phyloP scores from a whole-genome alignment of 2,329 filamentous ascomycete genomes.

The Colletotrichum musae region DNA sequence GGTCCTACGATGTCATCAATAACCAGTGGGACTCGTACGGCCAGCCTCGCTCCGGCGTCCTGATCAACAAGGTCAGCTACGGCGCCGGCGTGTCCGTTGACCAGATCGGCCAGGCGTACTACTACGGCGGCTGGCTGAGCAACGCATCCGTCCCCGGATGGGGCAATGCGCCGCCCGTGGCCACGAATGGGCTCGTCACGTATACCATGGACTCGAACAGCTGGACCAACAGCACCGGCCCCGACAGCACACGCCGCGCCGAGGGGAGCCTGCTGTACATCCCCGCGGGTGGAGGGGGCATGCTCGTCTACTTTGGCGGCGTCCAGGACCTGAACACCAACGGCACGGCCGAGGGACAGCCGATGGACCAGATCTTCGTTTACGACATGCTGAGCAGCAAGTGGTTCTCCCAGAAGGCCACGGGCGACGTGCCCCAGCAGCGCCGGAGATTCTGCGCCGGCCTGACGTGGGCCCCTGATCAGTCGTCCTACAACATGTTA shows the following conservation, averaged over 20 bases:
- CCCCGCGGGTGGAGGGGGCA: constrained; percentile 70
- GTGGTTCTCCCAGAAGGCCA: constrained; percentile 73
- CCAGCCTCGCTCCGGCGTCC: constrained; percentile 49
- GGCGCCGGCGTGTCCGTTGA: constrained; percentile 71
- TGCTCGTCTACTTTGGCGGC: constrained; percentile 75
- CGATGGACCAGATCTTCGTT: constrained; percentile 67
- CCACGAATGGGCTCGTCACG: constrained; percentile 66
- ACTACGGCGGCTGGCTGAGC: constrained; percentile 75
- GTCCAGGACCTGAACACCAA: constrained; percentile 63
- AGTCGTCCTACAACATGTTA: constrained; percentile 76
- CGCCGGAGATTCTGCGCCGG: constrained; percentile 74
- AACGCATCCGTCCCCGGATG: constrained; percentile 67
- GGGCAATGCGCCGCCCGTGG: constrained; percentile 59
- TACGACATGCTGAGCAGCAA: constrained; percentile 72
- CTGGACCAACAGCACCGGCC: constrained; percentile 68
- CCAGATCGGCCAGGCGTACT: constrained; percentile 69
- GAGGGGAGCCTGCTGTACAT: constrained; percentile 74
- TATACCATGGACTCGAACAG: constrained; percentile 69
- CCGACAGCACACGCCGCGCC: constrained; percentile 66
- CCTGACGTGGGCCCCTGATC: constrained; percentile 70
- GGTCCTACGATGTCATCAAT: constrained; percentile 70
- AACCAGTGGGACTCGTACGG: constrained; percentile 68
- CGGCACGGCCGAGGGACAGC: constrained; percentile 60
- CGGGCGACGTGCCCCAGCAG: constrained; percentile 65
- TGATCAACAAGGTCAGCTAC: constrained; percentile 65